Conservation (phyloP, 306 rosid genomes). For the Herpetospermum pedunculosum region DNA sequence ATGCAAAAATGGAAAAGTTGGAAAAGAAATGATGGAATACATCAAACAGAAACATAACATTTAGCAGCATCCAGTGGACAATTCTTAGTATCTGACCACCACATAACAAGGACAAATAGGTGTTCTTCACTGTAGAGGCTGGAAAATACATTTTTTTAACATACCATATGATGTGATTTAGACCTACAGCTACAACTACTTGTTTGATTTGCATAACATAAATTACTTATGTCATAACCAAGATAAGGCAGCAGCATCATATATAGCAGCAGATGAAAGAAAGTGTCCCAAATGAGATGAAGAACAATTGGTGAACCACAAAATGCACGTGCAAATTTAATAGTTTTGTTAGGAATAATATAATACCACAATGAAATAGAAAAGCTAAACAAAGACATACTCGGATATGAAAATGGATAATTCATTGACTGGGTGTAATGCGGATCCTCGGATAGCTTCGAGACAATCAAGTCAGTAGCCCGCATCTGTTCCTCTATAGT, state of each 20-base stretch:
- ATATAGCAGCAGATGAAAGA: constrained; percentile 1
- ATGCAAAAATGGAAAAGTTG: not conserved
- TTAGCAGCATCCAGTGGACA: not conserved
- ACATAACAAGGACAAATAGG: not conserved
- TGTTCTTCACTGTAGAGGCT: not conserved
- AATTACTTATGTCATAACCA: not conserved
- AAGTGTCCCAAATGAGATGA: not conserved
- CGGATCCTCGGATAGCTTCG: constrained; percentile 88
- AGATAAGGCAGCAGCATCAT: not conserved
- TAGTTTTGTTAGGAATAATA: not conserved
- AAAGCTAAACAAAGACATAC: constrained; percentile 31
- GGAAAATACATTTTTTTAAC: not conserved
- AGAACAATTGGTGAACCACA: not conserved
- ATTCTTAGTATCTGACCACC: not conserved
- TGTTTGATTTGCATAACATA: not conserved
- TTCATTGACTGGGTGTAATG: constrained; percentile 85
- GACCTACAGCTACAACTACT: not conserved
- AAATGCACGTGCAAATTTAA: not conserved
- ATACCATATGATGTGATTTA: not conserved
- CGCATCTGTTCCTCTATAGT: constrained; percentile 88
- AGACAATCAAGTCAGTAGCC: constrained; percentile 74
- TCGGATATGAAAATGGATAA: constrained; percentile 89
- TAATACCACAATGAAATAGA: not conserved
- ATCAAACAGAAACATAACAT: not conserved
- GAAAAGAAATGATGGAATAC: not conserved